Evolutionary conservation across 305 asterid genomes (phyloP), one percentile per base, ranked within the genome.

Genomic region (Coffea humblotiana): DNA sequence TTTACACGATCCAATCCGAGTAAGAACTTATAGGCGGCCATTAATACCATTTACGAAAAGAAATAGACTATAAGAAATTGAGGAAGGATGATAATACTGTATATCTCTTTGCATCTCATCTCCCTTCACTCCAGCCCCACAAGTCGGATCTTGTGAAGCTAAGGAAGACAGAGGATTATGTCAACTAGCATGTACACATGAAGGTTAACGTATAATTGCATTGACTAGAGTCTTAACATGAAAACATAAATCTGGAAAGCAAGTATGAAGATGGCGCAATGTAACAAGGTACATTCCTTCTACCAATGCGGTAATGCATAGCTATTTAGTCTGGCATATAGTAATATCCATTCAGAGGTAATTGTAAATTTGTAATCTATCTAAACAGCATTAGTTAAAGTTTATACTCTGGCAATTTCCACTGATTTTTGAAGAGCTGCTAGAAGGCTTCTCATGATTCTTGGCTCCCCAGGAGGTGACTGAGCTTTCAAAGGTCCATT

Each of bases 391-490:
- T 61, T 2, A 4, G 5, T n/a, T 25, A 64, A 27, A 12, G 11
- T 68, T 87, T 76, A 91, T 32, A 87, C 74, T 80, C 87, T 88
- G 78, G 99, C 94, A 51, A 95, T 76, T 83, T 92, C 91, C 18
- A 93, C 93, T 74, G 97, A 93, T 85, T 95, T 95, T 77, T 90
- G 89, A 27, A 95, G 89, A 85, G 98, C 98, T 47, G 83, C 93
- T 56, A 90, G 76, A 3, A 95, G 91, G 87, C 99, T 89, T 90
- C 93, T 88, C 99, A 95, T 95, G 90, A 95, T 92, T 74, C 99
- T 87, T 77, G 91, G 91, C 80, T 95, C 99, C 63, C 98, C 98
- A 0, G 97, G 99, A 67, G 97, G 87, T 0, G 93, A 56, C 84
- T 88, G 79, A 78, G 83, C 93, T 85, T 85, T 95, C 84, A 11